Evolutionary conservation across 345 rosid species (phyloP).

Genomic region (Rubroshorea leprosula): DNA sequence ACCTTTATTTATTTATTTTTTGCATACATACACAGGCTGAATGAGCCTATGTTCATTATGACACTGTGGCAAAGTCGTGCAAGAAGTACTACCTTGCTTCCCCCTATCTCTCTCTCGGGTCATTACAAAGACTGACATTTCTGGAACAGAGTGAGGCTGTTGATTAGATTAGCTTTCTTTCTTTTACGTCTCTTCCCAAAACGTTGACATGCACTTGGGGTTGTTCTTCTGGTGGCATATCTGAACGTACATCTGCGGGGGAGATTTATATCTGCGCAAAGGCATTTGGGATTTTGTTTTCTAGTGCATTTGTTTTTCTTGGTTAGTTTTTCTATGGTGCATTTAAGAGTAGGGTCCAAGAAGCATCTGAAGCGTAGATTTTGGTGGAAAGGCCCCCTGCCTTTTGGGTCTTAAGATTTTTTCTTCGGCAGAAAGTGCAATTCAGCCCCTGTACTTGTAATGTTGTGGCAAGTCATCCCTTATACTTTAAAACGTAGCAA

Average conservation of each 20-base stretch:
- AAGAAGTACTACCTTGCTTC: neutral
- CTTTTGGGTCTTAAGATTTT: no score
- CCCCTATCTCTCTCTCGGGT: conserved; percentile 20
- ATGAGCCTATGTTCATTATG: conserved; percentile 20
- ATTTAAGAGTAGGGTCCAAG: no score
- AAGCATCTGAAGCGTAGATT: no score
- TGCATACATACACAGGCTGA: conserved; percentile 5
- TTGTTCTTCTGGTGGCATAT: conserved; percentile 20
- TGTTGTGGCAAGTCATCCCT: no score
- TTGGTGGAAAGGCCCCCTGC: no score
- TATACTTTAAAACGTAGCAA: no score
- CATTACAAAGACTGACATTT: conserved; percentile 41
- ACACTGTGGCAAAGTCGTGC: conserved; percentile 12
- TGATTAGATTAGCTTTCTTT: conserved; percentile 15
- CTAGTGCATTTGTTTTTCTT: conserved; percentile 7
- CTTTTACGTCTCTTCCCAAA: conserved; percentile 8
- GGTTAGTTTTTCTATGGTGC: no score
- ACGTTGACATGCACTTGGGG: conserved; percentile 34
- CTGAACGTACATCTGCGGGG: conserved; percentile 37
- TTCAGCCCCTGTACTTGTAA: no score
- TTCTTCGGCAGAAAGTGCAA: no score
- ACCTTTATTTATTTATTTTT: conserved; percentile 17
- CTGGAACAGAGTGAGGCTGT: conserved; percentile 19
- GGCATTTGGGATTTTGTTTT: conserved; percentile 17
- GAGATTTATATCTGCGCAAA: conserved; percentile 30